A percentile compares a stretch with the other conserved stretches of the same genome.
phyloP scores from a whole-genome alignment of 306 rosid species.

The Quercus engelmannii region DNA sequence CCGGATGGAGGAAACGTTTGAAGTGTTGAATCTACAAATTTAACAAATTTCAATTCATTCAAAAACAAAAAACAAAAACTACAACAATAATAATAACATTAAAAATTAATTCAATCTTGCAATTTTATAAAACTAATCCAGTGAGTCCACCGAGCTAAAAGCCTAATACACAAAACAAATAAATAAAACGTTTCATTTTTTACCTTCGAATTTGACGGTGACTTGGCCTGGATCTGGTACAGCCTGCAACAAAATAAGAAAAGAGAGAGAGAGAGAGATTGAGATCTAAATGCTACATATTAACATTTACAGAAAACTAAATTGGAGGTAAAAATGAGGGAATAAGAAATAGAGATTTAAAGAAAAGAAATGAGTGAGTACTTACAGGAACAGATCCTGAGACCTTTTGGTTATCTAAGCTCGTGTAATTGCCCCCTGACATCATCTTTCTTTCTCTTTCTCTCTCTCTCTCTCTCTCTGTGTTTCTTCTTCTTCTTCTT shows the following conservation, averaged over 20 bases:
- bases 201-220: slow-evolving; percentile 74
- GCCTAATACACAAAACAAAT: not conserved
- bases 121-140: not conserved
- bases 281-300: not conserved
- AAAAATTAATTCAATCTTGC: not conserved
- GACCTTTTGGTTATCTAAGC: slow-evolving; percentile 60
- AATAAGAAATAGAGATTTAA: not conserved
- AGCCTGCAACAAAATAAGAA: slow-evolving; percentile 48
- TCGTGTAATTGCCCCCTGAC: slow-evolving; percentile 72
- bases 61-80: not conserved
- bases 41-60: not conserved
- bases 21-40: slow-evolving; percentile 73
- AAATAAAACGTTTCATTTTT: no score
- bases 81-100: not conserved
- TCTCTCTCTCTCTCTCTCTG: not conserved
- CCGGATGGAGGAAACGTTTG: slow-evolving; percentile 91
- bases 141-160: not conserved
- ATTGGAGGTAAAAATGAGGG: not conserved
- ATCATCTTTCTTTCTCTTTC: slow-evolving; percentile 50
- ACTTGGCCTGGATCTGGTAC: slow-evolving; percentile 75
- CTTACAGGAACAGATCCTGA: slow-evolving; percentile 92
- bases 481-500: not conserved
- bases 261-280: not conserved
- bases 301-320: no score
- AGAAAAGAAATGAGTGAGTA: not conserved